Evolutionary conservation across 371 early-diverging fungal species (phyloP), one percentile per base, ranked within the genome.

Genomic region (Rhizomucor pusillus): DNA sequence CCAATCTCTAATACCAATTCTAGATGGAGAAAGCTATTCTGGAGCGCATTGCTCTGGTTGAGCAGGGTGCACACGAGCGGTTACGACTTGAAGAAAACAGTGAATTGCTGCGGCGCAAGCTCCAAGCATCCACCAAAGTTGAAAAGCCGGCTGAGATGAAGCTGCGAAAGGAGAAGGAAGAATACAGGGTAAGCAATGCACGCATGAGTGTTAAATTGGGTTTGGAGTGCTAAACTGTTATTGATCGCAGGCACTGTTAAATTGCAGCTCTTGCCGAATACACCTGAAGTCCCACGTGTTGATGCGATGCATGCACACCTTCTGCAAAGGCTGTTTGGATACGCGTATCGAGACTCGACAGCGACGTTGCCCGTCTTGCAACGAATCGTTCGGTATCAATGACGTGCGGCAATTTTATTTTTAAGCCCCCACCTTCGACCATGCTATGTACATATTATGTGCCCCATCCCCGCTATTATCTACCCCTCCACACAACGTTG

Each of bases 351-450:
- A 92, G 59, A 90, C 91, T 11, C 84, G 99, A 14, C 95, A 97
- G 67, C 89, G 99, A 75, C 96, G 97, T 66, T 99, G 99, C 75
- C 99, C 99, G 6, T 90, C 85, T 6, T 99, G 99, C 71, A 90
- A 89, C 40, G 88, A 90, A 61, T 77, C 89, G 16, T 99, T 99
- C 84, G 91, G 93, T 5, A 76, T 84, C 25, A 88, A 86, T 47
- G 99, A 99, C 73, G 89, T 99, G 18, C 84, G 84, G 56, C 88
- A 87, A 61, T 86, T 99, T 47, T 99, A 86, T 58, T 67, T 96
- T 59, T 97, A 86, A 34, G 33, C 18, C 34, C 29, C 33, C 13
- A 23, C 48, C 23, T 25, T 45, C n/a, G n/a, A n/a, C 45, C 23
- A 20, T 25, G 20, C 23, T 45, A 45, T 45, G 25, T 45, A 45